phyloP scores from a whole-genome alignment of 176 grass and related monocot genomes.

The Raddia guianensis region DNA sequence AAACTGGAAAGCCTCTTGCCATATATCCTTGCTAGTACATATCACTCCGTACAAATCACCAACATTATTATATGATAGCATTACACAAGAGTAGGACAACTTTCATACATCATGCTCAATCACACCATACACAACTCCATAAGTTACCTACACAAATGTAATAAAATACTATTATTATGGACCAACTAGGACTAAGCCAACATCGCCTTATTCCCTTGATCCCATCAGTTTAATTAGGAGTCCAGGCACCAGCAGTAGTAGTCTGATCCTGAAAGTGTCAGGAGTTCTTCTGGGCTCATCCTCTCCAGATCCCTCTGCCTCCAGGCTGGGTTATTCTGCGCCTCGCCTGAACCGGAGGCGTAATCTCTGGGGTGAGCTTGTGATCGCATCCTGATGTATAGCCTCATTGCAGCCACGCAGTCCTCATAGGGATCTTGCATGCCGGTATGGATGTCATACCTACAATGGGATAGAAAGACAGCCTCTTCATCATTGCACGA shows the following conservation, averaged over 20 bases:
- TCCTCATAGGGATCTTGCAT: slow-evolving; percentile 79
- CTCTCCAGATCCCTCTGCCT: slow-evolving; percentile 84
- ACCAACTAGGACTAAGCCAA: slow-evolving; percentile 14
- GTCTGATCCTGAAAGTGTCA: slow-evolving; percentile 76
- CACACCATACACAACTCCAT: slow-evolving; percentile 17
- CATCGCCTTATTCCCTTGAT: slow-evolving; percentile 49
- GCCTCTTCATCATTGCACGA: slow-evolving; percentile 6
- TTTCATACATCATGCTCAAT: slow-evolving; percentile 25
- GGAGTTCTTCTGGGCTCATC: slow-evolving; percentile 81
- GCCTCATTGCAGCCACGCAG: slow-evolving; percentile 70
- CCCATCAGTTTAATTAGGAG: slow-evolving; percentile 39
- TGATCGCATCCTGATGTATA: slow-evolving; percentile 73
- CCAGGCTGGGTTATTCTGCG: slow-evolving; percentile 67
- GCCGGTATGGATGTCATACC: slow-evolving; percentile 82
- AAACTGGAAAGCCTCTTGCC: background rate
- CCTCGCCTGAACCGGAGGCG: slow-evolving; percentile 62
- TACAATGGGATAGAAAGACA: slow-evolving; percentile 31
- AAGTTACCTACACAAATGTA: slow-evolving; percentile 44
- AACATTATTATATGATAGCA: slow-evolving; percentile 26
- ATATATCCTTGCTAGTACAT: slow-evolving; percentile 16
- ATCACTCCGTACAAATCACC: slow-evolving; percentile 18
- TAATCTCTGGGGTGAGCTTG: slow-evolving; percentile 66
- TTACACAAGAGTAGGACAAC: slow-evolving; percentile 5
- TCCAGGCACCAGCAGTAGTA: slow-evolving; percentile 97
- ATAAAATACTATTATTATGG: slow-evolving; percentile 1